phyloP scores from a whole-genome alignment of 2,329 filamentous ascomycete species.

The Paraphoma chrysanthemicola region DNA sequence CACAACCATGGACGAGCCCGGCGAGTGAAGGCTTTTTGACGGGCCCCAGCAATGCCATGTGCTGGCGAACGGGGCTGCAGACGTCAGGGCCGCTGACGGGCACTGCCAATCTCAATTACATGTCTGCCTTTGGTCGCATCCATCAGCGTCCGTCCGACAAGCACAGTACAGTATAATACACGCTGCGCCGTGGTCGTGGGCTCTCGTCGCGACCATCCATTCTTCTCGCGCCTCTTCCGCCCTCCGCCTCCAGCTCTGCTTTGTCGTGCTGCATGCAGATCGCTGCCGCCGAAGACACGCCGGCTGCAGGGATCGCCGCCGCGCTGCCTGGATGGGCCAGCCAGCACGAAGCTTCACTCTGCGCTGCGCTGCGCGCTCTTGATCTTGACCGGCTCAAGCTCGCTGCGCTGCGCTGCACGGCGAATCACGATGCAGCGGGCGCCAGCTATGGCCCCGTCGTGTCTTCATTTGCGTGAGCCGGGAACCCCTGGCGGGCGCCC shows the following conservation, averaged over 20 bases:
- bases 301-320: conserved; percentile 13
- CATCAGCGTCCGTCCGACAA: no score
- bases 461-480: conserved; percentile 38
- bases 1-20: no score
- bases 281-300: conserved; percentile 15
- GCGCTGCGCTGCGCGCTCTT: no score
- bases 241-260: neutral
- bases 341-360: conserved; percentile 8
- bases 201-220: neutral
- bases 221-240: neutral
- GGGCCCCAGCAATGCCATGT: no score
- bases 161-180: neutral
- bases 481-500: conserved; percentile 21
- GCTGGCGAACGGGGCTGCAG: neutral
- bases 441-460: neutral
- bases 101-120: no score
- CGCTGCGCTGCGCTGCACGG: neutral
- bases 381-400: no score
- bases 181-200: neutral
- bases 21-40: neutral
- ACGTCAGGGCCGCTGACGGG: neutral
- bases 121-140: no score
- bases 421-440: conserved; percentile 12
- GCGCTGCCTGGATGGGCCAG: neutral
- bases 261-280: conserved; percentile 12